Evolutionary conservation across 169 alveolate species (phyloP).

Genomic region (Cryptosporidium sp.): DNA sequence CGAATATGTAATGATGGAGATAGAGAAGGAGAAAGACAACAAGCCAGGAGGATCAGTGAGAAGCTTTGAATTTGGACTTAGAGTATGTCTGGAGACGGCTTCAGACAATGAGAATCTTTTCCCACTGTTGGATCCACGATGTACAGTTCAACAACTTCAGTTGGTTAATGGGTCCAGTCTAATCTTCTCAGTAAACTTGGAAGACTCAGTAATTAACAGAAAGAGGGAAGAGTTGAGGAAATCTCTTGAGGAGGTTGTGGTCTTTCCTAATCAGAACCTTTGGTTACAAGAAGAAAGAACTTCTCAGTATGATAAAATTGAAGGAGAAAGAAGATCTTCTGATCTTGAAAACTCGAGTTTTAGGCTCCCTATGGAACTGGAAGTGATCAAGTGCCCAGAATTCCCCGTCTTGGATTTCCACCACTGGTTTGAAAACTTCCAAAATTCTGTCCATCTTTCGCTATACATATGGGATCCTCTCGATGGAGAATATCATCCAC

Average conservation of each 20-base stretch:
- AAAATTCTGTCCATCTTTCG: constrained; percentile 13
- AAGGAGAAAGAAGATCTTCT: not conserved
- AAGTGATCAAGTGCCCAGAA: constrained; percentile 21
- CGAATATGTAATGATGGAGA: constrained; percentile 63
- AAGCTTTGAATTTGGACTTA: constrained; percentile 9
- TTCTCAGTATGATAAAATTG: not conserved
- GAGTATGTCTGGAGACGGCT: constrained; percentile 45
- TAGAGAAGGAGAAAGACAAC: constrained; percentile 28
- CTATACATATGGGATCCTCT: constrained; percentile 65
- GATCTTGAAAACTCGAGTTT: not conserved
- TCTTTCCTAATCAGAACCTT: not conserved
- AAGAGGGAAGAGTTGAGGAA: constrained; percentile 36
- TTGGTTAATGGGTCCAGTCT: constrained; percentile 40
- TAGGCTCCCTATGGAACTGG: constrained; percentile 3
- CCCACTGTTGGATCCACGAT: constrained; percentile 63
- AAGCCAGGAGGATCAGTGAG: too few relatives aligned
- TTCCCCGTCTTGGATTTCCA: constrained; percentile 60
- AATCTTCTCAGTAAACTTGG: constrained; percentile 45
- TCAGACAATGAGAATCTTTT: constrained; percentile 16
- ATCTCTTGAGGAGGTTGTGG: constrained; percentile 8
- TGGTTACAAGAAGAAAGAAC: constrained; percentile 43
- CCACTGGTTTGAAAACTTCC: constrained; percentile 64
- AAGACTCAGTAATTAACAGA: constrained; percentile 33
- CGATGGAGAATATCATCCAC: constrained; percentile 4
- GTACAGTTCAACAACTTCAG: constrained; percentile 46